phyloP scores from a whole-genome alignment of 2,329 filamentous ascomycete species.

The Colletotrichum euphorbiae region DNA sequence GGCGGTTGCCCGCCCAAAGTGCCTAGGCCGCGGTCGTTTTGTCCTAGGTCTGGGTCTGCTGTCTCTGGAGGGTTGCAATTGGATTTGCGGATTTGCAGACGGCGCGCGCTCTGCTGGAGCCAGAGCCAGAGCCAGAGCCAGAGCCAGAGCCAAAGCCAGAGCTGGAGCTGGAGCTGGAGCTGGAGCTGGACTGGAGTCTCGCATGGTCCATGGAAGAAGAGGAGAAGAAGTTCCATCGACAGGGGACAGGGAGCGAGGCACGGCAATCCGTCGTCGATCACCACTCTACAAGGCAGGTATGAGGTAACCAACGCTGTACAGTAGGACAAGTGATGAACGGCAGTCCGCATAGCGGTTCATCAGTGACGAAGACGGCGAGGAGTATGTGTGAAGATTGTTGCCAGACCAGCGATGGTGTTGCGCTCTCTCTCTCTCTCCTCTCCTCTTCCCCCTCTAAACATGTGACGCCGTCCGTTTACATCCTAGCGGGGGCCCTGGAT shows the following conservation, averaged over 20 bases:
- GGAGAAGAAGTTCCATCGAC: conserved; percentile 16
- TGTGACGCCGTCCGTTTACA: not conserved
- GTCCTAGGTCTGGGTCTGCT: not conserved
- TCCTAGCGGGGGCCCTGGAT: not conserved
- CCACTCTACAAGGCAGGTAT: not conserved
- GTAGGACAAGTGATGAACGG: too few species aligned
- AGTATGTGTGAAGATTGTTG: conserved; percentile 12
- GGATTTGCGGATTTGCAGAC: conserved; percentile 20
- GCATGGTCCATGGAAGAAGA: not conserved
- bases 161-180: conserved; percentile 1
- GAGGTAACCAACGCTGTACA: not conserved
- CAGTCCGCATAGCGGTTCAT: not conserved
- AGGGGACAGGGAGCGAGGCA: conserved; percentile 20
- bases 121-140: too few species aligned
- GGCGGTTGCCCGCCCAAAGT: not conserved
- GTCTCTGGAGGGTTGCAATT: not conserved
- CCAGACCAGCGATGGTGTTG: not conserved
- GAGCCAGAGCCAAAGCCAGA: too few species aligned
- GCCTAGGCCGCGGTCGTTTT: not conserved
- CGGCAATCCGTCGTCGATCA: conserved; percentile 12
- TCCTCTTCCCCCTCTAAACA: not conserved
- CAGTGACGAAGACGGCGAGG: not conserved
- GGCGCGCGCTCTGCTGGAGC: not conserved
- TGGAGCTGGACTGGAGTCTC: conserved; percentile 13
- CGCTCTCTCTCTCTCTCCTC: not conserved